Conservation (phyloP, 2,329 filamentous ascomycete genomes). For the Lecanicillium sp. region DNA sequence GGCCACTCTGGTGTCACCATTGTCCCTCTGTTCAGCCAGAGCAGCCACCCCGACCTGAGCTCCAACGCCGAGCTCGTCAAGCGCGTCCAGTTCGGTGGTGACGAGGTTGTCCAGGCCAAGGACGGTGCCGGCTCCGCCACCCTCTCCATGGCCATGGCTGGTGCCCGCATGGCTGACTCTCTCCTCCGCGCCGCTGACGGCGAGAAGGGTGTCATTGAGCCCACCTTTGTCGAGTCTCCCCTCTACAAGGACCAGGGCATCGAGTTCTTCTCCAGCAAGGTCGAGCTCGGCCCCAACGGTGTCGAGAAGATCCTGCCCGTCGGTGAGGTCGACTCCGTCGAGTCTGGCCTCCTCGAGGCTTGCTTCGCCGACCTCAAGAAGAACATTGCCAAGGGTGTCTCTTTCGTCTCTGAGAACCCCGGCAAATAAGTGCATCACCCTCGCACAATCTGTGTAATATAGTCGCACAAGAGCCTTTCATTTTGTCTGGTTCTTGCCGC, state of each 20-base stretch:
- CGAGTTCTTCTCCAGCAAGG: conserved; percentile 92
- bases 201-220: conserved; percentile 92
- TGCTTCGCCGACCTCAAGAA: conserved; percentile 78
- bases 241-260: conserved; percentile 98
- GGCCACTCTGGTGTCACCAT: conserved; percentile 98
- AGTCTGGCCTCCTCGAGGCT: conserved; percentile 84
- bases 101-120: conserved; percentile 99
- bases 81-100: conserved; percentile 97
- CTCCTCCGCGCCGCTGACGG: conserved; percentile 88
- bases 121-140: conserved; percentile 94
- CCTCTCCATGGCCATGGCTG: conserved; percentile 97
- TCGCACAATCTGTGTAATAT: neutral
- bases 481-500: too few species aligned
- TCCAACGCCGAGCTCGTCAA: conserved; percentile 76
- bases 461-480: neutral
- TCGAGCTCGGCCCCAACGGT: conserved; percentile 94
- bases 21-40: conserved; percentile 94
- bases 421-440: conserved; percentile 40
- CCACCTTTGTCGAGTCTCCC: conserved; percentile 92
- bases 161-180: conserved; percentile 76
- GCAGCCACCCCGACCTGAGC: conserved; percentile 74
- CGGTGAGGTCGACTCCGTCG: conserved; percentile 74
- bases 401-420: conserved; percentile 53
- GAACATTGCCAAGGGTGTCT: conserved; percentile 89
- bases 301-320: conserved; percentile 88